Percentiles rank a stretch among this genome's conserved stretches.
phyloP scores from a whole-genome alignment of 2,329 filamentous ascomycete genomes.

The Hymenoscyphus fructigenus region DNA sequence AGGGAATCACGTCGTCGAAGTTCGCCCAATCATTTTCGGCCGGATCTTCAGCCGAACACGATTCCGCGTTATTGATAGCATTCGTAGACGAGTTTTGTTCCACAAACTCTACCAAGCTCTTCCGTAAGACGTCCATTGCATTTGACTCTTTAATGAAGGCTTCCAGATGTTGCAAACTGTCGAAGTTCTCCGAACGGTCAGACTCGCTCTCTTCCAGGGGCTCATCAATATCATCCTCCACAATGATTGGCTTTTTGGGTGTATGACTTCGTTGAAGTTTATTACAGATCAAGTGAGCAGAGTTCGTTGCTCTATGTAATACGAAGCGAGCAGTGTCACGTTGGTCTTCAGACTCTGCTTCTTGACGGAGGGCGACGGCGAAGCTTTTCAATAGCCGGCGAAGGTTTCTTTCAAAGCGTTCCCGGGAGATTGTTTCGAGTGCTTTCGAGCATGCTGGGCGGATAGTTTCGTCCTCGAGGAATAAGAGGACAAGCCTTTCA shows the following conservation, averaged over 20 bases:
- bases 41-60: background rate
- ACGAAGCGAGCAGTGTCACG: slow-evolving; percentile 20
- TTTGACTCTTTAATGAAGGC: slow-evolving; percentile 17
- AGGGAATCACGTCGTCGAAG: background rate
- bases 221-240: slow-evolving; percentile 4
- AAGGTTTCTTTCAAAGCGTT: slow-evolving; percentile 20
- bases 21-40: background rate
- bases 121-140: slow-evolving; percentile 11
- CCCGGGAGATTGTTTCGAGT: slow-evolving; percentile 1
- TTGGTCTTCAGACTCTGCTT: slow-evolving; percentile 14
- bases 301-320: slow-evolving; percentile 18
- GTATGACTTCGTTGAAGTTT: background rate
- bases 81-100: background rate
- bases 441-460: slow-evolving; percentile 12
- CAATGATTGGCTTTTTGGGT: background rate
- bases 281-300: slow-evolving; percentile 20
- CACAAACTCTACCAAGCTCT: slow-evolving; percentile 7
- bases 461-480: slow-evolving; percentile 15
- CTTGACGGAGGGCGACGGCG: slow-evolving; percentile 12
- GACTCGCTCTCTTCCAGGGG: background rate
- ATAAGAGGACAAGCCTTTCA: slow-evolving; percentile 18
- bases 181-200: background rate
- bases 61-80: background rate
- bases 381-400: slow-evolving; percentile 16
- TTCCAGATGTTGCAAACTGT: slow-evolving; percentile 8